These are phyloP conservation scores for Angomonas deanei DNA, from an alignment of 208 protist genomes.

Conservation along the genomic window DNA sequence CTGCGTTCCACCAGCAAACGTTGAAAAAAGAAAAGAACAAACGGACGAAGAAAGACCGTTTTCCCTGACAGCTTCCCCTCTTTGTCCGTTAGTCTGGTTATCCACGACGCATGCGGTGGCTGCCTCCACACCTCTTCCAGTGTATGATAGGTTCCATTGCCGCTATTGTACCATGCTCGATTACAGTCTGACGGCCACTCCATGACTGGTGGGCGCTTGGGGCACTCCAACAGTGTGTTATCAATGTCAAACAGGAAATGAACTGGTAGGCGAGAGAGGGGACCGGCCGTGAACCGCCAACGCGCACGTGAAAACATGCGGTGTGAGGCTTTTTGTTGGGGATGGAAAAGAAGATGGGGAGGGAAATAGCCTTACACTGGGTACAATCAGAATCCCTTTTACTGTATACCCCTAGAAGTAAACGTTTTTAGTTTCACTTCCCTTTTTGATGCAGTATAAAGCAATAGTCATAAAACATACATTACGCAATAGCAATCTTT, in stretches of 20 bases:
- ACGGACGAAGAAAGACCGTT: constrained; percentile 25
- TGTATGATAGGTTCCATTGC: background rate
- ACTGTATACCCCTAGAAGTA: too few species aligned
- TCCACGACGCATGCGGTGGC: background rate
- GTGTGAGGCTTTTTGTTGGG: too few species aligned
- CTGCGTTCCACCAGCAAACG: constrained; percentile 11
- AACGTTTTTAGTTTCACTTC: too few species aligned
- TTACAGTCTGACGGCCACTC: background rate
- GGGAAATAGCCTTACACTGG: too few species aligned
- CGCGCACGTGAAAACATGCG: background rate
- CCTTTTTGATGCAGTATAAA: too few species aligned
- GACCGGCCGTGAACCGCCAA: background rate
- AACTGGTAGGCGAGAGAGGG: constrained; percentile 14
- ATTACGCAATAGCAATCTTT: background rate
- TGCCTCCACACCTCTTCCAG: background rate
- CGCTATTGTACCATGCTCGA: background rate
- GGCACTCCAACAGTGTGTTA: constrained; percentile 22
- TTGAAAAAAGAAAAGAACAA: constrained; percentile 27
- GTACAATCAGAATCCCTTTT: too few species aligned
- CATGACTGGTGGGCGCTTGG: background rate
- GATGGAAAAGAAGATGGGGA: too few species aligned
- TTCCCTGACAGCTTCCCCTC: background rate
- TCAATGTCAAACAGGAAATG: constrained; percentile 58
- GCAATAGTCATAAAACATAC: too few species aligned
- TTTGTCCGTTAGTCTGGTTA: background rate